Evolutionary conservation across 2,329 filamentous ascomycete genomes (phyloP).

Genomic region (Cylindrodendrum hubeiense): DNA sequence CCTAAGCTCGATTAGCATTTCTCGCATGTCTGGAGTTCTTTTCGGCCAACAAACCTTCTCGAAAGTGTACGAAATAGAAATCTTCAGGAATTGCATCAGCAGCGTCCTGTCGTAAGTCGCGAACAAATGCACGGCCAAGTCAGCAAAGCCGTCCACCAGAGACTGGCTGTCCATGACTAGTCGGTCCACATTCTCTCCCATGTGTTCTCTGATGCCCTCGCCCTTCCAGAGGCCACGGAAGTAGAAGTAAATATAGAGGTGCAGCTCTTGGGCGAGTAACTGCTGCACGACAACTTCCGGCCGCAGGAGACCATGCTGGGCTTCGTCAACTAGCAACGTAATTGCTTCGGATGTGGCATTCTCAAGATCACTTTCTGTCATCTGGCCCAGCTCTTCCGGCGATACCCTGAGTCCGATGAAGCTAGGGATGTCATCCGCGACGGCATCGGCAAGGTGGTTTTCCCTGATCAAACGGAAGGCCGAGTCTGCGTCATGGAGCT

Average conservation of each 20-base stretch:
- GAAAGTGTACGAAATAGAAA: constrained; percentile 89
- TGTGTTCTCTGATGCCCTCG: constrained; percentile 69
- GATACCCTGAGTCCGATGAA: constrained; percentile 91
- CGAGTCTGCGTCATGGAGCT: constrained; percentile 89
- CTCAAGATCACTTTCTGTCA: constrained; percentile 78
- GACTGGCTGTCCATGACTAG: constrained; percentile 71
- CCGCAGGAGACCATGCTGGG: constrained; percentile 86
- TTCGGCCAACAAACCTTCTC: constrained; percentile 66
- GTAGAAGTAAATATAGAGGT: constrained; percentile 92
- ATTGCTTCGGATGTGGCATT: constrained; percentile 87
- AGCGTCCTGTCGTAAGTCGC: constrained; percentile 83
- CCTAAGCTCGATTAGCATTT: constrained; percentile 55
- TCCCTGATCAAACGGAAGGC: constrained; percentile 89
- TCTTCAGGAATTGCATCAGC: constrained; percentile 88
- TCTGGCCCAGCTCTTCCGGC: constrained; percentile 73
- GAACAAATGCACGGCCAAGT: constrained; percentile 88
- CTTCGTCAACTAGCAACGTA: constrained; percentile 88
- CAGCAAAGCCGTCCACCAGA: constrained; percentile 87
- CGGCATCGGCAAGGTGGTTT: constrained; percentile 88
- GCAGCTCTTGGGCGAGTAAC: constrained; percentile 74
- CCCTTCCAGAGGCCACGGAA: constrained; percentile 88
- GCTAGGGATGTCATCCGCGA: constrained; percentile 89
- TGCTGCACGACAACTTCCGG: constrained; percentile 84
- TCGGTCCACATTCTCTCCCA: constrained; percentile 66
- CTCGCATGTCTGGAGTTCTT: neutral